Evolutionary conservation across 306 rosid species (phyloP).

Genomic region (Potentilla sterilis): DNA sequence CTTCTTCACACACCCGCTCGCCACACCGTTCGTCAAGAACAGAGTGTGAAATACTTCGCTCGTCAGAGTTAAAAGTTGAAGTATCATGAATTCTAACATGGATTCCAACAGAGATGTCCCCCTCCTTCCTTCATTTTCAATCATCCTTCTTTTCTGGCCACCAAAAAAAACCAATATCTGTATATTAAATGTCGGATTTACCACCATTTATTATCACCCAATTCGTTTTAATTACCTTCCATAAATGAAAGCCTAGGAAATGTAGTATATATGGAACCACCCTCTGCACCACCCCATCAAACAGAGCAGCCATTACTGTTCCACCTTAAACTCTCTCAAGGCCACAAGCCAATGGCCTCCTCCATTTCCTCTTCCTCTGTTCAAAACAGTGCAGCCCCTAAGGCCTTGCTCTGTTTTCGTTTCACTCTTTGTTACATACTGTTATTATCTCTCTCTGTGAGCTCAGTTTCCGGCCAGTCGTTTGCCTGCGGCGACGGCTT

Average conservation of each 20-base stretch:
- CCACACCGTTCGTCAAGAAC: too few relatives aligned
- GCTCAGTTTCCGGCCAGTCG: constrained; percentile 43
- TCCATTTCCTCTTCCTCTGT: neutral
- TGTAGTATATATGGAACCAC: neutral
- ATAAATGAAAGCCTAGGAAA: neutral
- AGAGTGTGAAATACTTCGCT: too few relatives aligned
- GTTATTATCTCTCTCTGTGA: neutral
- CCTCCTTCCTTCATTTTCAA: neutral
- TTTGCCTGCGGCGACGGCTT: constrained; percentile 59
- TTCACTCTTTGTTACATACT: constrained; percentile 3
- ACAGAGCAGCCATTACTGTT: neutral
- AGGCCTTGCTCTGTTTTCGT: constrained; percentile 50
- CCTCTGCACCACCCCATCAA: neutral
- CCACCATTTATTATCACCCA: neutral
- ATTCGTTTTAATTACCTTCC: neutral
- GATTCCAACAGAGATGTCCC: too few relatives aligned
- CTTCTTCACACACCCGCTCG: too few relatives aligned
- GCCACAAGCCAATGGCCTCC: constrained; percentile 37
- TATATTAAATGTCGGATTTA: neutral
- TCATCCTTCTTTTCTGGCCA: neutral
- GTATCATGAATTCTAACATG: too few relatives aligned
- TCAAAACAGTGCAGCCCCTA: constrained; percentile 29
- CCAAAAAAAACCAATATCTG: constrained; percentile 10
- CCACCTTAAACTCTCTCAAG: neutral
- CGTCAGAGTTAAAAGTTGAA: too few relatives aligned